Conservation (phyloP, 139 green algal species). For the Chlamydomonas applanata region DNA sequence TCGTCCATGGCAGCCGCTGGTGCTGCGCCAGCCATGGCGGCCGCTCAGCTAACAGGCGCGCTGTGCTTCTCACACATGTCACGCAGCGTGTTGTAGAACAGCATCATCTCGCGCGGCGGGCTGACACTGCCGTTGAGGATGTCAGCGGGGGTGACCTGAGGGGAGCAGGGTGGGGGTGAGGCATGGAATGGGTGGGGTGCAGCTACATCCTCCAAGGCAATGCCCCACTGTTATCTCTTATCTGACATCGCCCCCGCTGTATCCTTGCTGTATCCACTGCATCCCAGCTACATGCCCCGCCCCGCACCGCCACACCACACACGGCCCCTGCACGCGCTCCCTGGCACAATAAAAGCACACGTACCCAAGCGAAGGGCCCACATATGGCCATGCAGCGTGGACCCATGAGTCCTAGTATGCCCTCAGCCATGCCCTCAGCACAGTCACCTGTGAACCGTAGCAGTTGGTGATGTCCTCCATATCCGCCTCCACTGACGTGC, state of each 20-base stretch:
- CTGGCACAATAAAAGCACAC: too few relatives aligned
- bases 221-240: too few relatives aligned
- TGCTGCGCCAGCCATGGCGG: background rate
- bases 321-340: too few relatives aligned
- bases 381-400: too few relatives aligned
- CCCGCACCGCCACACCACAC: background rate
- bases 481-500: constrained; percentile 51
- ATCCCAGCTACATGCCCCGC: background rate
- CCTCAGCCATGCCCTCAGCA: too few relatives aligned
- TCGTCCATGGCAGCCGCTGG: too few relatives aligned
- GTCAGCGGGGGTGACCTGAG: constrained; percentile 43
- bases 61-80: background rate
- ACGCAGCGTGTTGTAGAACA: constrained; percentile 38
- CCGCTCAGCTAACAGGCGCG: background rate
- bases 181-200: too few relatives aligned
- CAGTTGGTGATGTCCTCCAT: constrained; percentile 47
- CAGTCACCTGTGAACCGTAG: constrained; percentile 43
- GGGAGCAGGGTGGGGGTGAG: background rate
- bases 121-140: constrained; percentile 41
- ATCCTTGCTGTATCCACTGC: background rate
- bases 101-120: constrained; percentile 27
- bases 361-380: too few relatives aligned
- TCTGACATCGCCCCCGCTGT: too few relatives aligned
- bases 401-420: too few relatives aligned
- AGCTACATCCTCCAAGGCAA: too few relatives aligned